A percentile compares a stretch with the other conserved stretches of the same genome.
These are phyloP conservation scores for Tolypocladium capitatum DNA, from an alignment of 2,329 filamentous ascomycete genomes.

Conservation along the genomic window DNA sequence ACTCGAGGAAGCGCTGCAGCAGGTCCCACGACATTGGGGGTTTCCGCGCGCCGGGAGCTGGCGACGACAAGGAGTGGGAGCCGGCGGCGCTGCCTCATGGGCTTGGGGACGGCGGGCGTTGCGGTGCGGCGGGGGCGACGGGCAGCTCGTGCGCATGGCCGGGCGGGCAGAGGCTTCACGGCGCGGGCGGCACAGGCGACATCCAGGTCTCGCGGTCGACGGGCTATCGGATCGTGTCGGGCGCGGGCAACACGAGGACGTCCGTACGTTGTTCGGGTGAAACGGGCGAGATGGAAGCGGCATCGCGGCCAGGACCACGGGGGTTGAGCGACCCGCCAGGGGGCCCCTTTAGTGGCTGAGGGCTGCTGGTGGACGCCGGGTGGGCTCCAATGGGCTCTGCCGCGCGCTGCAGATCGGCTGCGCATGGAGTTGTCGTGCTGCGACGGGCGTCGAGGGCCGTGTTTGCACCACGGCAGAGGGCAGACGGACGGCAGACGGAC, in stretches of 20 bases:
- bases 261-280: neutral
- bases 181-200: neutral
- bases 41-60: neutral
- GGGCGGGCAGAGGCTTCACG: conserved; percentile 1
- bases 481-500: no score
- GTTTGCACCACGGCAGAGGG: neutral
- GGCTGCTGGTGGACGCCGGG: no score
- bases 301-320: neutral
- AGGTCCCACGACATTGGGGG: conserved; percentile 65
- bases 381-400: no score
- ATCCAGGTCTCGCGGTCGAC: neutral
- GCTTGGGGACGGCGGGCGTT: conserved; percentile 4
- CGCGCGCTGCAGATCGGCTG: neutral
- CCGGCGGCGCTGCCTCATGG: conserved; percentile 9
- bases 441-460: neutral
- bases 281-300: neutral
- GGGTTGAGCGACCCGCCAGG: neutral
- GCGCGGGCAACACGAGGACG: no score
- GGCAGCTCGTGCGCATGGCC: conserved; percentile 11
- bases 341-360: neutral
- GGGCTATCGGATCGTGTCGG: neutral
- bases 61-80: conserved; percentile 3
- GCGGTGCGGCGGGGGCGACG: conserved; percentile 4
- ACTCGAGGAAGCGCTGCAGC: conserved; percentile 82
- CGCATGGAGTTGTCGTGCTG: neutral